Percentiles rank a stretch among this genome's conserved stretches.
phyloP scores from a whole-genome alignment of 2,329 filamentous ascomycete genomes.

The Ophiosphaerella narmari region DNA sequence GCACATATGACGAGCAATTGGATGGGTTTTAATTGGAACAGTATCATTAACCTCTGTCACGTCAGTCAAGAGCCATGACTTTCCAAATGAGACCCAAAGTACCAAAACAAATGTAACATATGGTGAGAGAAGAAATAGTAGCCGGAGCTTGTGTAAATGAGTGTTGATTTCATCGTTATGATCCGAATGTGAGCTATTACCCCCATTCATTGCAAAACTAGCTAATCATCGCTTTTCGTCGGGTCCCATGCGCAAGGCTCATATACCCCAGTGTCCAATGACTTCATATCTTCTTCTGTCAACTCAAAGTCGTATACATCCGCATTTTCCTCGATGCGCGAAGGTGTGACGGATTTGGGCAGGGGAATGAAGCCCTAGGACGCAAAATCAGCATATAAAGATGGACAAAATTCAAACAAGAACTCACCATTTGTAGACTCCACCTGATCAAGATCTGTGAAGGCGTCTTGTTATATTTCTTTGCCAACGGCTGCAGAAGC shows the following conservation, averaged over 20 bases:
- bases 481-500: slow-evolving; percentile 54
- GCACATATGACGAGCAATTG: too few species aligned
- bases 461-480: slow-evolving; percentile 63
- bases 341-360: slow-evolving; percentile 65
- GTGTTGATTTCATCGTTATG: too few species aligned
- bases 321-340: slow-evolving; percentile 65
- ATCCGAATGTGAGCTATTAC: too few species aligned
- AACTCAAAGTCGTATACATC: slow-evolving; percentile 65
- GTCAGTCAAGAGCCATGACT: too few species aligned
- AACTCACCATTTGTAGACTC: slow-evolving; percentile 52
- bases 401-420: too few species aligned
- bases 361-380: slow-evolving; percentile 63
- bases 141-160: too few species aligned
- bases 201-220: too few species aligned
- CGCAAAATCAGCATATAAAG: background rate
- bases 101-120: too few species aligned
- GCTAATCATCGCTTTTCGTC: slow-evolving; percentile 48
- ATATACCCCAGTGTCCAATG: slow-evolving; percentile 59
- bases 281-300: slow-evolving; percentile 62
- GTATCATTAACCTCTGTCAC: too few species aligned
- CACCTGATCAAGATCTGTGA: slow-evolving; percentile 65
- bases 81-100: too few species aligned
- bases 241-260: slow-evolving; percentile 65
- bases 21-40: too few species aligned
- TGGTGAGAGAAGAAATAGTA: too few species aligned